Evolutionary conservation across 805 yeast species (phyloP), one percentile per base, ranked within the genome.

Genomic region (Candida patagonica): DNA sequence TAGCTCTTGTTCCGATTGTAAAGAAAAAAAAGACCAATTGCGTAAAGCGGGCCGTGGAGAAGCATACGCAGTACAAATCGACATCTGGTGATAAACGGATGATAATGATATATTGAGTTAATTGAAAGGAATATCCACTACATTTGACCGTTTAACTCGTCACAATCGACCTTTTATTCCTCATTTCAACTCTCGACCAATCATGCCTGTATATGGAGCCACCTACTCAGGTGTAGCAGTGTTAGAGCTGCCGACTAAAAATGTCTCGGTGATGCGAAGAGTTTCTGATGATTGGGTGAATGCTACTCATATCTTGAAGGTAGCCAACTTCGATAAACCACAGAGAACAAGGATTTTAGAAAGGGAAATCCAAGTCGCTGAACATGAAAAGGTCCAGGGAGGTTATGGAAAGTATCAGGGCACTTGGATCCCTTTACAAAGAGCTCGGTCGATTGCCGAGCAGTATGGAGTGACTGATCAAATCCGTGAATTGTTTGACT

Each of bases 391-490:
- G 59, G 86, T 88, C 17, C 97, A 88, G 60, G 97, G 97, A 46
- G 97, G 97, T 2, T 88, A 87, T 57, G 97, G 97, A 40, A 80
- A 88, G 55, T 89, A 87, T 60, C 97, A 89, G 60, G 96, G 96
- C 13, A 88, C 96, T 2, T 88, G 96, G 96, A 88, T 88, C 6
- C 96, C 96, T 0, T 61, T 84, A 46, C 76, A 70, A 5, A 74
- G 83, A 37, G 96, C 95, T 1, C 61, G 66, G 20, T 74, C 71
- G 46, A 71, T 85, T 41, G 85, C 89, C 1, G 65, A 66, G 37
- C 76, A 75, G 50, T 76, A 75, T 49, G 77, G 71, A 1, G 94
- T 83, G 4, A 65, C 67, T 44, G 80, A 73, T 3, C 65, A 71
- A 12, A 66, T 89, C 33, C 60, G 64, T 27, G 83, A 88, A 0